A percentile compares a stretch with the other conserved stretches of the same genome.
Conservation (phyloP, 352 stramenopile genomes). For the Thraustotheca clavata region DNA sequence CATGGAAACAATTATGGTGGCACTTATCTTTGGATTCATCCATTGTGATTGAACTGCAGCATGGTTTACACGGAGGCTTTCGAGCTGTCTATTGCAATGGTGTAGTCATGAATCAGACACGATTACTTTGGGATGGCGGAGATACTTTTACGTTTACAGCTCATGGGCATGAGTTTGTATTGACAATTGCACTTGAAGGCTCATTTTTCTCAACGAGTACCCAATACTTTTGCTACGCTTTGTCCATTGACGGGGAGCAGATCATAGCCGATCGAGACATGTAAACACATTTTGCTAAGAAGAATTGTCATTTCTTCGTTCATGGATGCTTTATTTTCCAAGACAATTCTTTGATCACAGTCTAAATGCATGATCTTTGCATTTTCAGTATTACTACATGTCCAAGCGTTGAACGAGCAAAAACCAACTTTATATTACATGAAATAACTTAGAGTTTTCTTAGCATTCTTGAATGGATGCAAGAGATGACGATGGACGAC, state of each 20-base stretch:
- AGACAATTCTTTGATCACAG: too few species aligned
- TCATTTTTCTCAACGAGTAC: constrained; percentile 80
- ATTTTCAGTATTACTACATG: too few species aligned
- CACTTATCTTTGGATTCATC: constrained; percentile 44
- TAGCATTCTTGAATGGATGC: constrained; percentile 8
- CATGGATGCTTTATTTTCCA: too few species aligned
- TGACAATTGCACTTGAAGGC: constrained; percentile 65
- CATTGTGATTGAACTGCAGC: constrained; percentile 68
- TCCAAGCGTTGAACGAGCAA: not conserved
- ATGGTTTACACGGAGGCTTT: constrained; percentile 65
- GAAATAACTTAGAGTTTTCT: not conserved
- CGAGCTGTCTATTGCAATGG: constrained; percentile 64
- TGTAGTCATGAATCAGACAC: constrained; percentile 51
- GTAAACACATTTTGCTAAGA: too few species aligned
- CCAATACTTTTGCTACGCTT: constrained; percentile 77
- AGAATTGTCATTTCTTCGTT: too few species aligned
- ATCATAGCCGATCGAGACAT: not conserved
- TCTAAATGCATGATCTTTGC: too few species aligned
- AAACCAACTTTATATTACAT: not conserved
- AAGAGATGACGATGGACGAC: not conserved
- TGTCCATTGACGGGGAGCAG: constrained; percentile 47
- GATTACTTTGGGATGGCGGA: constrained; percentile 72
- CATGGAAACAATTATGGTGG: constrained; percentile 84
- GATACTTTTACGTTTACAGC: constrained; percentile 65
- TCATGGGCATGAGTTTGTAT: constrained; percentile 58